Evolutionary conservation across 352 stramenopile species (phyloP), one percentile per base, ranked within the genome.

Genomic region (Lagenidium sp.): DNA sequence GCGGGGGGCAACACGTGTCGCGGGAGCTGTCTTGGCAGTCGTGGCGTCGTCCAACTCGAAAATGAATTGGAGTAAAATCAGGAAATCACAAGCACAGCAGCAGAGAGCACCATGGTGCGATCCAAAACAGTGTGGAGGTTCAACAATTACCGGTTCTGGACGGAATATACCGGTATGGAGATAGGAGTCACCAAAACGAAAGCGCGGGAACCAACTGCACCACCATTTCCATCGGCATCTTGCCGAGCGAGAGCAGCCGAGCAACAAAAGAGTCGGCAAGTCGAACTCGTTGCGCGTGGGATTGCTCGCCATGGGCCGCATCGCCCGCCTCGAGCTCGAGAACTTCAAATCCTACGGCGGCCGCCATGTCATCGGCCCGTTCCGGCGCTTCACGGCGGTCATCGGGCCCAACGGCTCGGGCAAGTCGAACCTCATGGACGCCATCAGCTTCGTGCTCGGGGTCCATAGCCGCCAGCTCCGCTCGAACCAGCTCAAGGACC

Each of bases 311-410:
- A 96, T 96, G 85, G 85, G 86, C 19, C 73, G 82, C 23, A 94
- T 96, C 41, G 47, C 79, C 75, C 62, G 94, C 31, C 66, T 99
- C n/a, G 95, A 99, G 82, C 63, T 99, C 23, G 88, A 98, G 60
- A 98, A 99, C 71, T 99, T 99, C 87, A 99, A 99, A 69, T 98
- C 85, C 6, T 99, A 99, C 59, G 89, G 81, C 25, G 97, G 96
- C 3, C 44, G 35, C 16, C 82, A 94, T 35, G 78, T 84, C 25
- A 96, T 99, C 45, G 96, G 95, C 13, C 96, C 96, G 13, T 99
- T 99, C 67, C 71, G 92, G 37, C 85, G 96, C 52, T 99, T 99
- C 61, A 99, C 96, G 25, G 95, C 88, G 32, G 88, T 99, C 35
- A 89, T 99, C 37, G 97, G 97, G 1, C 96, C 96, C 26, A 99